Evolutionary conservation across 371 early-diverging fungal genomes (phyloP), one percentile per base, ranked within the genome.

Genomic region (Batrachochytrium dendrobatidis): DNA sequence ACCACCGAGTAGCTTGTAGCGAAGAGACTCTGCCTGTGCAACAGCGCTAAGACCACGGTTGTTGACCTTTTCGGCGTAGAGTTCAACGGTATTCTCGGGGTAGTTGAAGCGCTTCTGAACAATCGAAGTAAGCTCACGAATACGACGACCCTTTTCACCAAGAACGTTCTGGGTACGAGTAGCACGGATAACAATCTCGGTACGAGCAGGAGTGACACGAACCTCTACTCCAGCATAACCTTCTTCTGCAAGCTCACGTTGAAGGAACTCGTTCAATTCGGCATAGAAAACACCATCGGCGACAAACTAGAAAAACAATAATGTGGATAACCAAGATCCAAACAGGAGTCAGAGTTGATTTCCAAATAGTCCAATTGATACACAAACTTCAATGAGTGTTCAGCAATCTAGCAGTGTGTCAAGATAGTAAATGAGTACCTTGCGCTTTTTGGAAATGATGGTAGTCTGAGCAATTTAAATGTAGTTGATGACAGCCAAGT

Each of bases 231-330:
- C 98, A 69, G 98, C 76, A 78, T 81, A 83, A 68, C 83, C 83
- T 72, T 83, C 86, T 68, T 86, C 87, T 63, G 79, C 90, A 78
- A 80, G 71, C 80, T 92, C 79, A 75, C 95, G 94, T 73, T 90
- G 88, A 80, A 98, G 88, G 87, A 95, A 94, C 82, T 95, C 94
- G 89, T 98, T 96, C 73, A 98, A 86, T 82, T 98, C 98, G 73
- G 98, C 95, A 86, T 92, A 95, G 88, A 98, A 96, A 60, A 98
- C 95, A 87, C 98, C 98, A 85, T 98, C 98, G 80, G 95, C 95
- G 74, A 98, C 92, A 77, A 93, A 91, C 93, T 92, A 53, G 44
- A 49, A 30, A 12, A 20, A 49, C 17, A 53, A 33, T 10, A 22
- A 45, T 20, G 35, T 30, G 20, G 17, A 28, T 10, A 30, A 46